phyloP scores from a whole-genome alignment of 306 rosid genomes.

The Quercus berberidifolia region DNA sequence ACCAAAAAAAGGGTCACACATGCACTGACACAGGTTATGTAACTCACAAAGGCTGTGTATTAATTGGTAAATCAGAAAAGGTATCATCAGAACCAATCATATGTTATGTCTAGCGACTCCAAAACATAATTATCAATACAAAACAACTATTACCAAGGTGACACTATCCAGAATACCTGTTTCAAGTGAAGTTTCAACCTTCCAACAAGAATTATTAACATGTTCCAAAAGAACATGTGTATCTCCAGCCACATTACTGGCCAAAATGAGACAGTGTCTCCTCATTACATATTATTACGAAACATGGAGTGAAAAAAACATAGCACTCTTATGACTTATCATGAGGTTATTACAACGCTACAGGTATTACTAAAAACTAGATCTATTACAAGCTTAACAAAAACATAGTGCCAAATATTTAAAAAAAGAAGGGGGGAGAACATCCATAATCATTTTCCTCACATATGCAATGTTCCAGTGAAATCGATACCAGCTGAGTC shows the following conservation, averaged over 20 bases:
- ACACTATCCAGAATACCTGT: background rate
- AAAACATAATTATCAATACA: background rate
- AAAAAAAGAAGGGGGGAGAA: too few relatives aligned
- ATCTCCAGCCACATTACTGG: background rate
- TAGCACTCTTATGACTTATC: too few relatives aligned
- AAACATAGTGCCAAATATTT: too few relatives aligned
- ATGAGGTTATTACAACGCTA: too few relatives aligned
- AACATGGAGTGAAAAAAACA: background rate
- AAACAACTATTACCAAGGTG: background rate
- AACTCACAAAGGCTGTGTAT: background rate
- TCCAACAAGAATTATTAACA: background rate
- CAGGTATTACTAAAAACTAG: too few relatives aligned
- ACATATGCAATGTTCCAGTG: too few relatives aligned
- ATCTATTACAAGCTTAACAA: too few relatives aligned
- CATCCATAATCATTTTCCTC: too few relatives aligned
- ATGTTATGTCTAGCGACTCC: background rate
- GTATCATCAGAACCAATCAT: background rate
- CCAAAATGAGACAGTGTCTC: background rate
- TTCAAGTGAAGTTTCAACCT: background rate
- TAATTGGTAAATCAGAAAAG: background rate
- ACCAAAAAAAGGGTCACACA: background rate
- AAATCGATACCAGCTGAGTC: too few relatives aligned
- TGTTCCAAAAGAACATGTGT: background rate
- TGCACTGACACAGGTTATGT: background rate
- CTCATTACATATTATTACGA: background rate